phyloP scores from a whole-genome alignment of 352 stramenopile genomes.

The Lagenidium sp. region DNA sequence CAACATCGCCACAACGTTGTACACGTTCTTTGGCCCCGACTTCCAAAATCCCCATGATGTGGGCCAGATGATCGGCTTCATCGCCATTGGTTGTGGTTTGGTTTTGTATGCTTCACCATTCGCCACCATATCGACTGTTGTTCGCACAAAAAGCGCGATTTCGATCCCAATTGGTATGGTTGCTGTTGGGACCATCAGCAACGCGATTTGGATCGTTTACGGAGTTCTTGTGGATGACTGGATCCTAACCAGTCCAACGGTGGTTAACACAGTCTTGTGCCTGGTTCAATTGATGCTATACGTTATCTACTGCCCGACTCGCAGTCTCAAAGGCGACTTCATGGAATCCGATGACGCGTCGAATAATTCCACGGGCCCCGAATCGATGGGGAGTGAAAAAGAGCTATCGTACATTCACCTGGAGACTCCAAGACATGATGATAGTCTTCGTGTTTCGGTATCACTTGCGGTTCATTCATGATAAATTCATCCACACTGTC shows the following conservation, averaged over 20 bases:
- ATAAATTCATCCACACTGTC: no score
- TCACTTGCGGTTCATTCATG: constrained; percentile 1
- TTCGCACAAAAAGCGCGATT: constrained; percentile 30
- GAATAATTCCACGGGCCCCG: constrained; percentile 4
- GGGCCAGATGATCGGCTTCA: constrained; percentile 19
- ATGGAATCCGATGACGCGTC: not conserved
- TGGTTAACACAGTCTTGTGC: constrained; percentile 29
- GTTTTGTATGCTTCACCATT: constrained; percentile 35
- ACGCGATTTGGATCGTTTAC: constrained; percentile 36
- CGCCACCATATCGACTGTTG: constrained; percentile 29
- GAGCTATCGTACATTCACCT: constrained; percentile 13
- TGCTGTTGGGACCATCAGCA: constrained; percentile 30
- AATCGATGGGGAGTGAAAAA: constrained; percentile 6
- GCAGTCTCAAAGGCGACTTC: constrained; percentile 4
- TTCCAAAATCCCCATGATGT: constrained; percentile 19
- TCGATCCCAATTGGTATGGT: constrained; percentile 40
- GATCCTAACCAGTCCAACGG: constrained; percentile 28
- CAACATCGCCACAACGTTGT: constrained; percentile 15
- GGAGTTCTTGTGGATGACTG: constrained; percentile 25
- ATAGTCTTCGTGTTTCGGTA: not conserved
- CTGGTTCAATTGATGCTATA: constrained; percentile 30
- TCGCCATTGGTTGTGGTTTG: constrained; percentile 30
- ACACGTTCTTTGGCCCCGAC: constrained; percentile 14
- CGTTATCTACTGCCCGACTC: constrained; percentile 21
- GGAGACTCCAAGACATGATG: constrained; percentile 11